A percentile compares a stretch with the other conserved stretches of the same genome.
Evolutionary conservation across 2,329 filamentous ascomycete species (phyloP).

Genomic region (Venturia nashicola): DNA sequence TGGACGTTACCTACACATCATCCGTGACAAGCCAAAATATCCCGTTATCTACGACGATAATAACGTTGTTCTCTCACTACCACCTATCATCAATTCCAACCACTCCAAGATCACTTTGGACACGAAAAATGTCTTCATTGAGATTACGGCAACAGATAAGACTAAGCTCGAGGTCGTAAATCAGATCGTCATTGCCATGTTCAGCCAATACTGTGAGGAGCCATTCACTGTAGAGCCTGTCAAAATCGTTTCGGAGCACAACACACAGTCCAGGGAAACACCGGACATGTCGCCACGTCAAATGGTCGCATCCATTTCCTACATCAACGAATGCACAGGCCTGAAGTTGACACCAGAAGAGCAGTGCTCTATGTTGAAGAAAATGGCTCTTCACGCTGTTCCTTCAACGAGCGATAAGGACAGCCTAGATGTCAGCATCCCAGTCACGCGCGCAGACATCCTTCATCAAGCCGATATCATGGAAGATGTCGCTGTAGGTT

Average conservation of each 20-base stretch:
- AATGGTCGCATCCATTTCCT: constrained; percentile 75
- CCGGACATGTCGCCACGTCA: constrained; percentile 68
- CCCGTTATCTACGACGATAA: constrained; percentile 90
- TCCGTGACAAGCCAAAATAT: constrained; percentile 59
- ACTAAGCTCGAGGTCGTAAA: constrained; percentile 95
- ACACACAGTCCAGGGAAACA: constrained; percentile 66
- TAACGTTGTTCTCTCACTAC: constrained; percentile 71
- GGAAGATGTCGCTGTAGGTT: constrained; percentile 94
- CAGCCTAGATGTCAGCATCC: constrained; percentile 64
- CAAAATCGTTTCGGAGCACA: constrained; percentile 85
- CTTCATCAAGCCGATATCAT: constrained; percentile 96
- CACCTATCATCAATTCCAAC: constrained; percentile 94
- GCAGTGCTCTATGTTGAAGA: constrained; percentile 68
- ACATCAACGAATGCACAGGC: constrained; percentile 88
- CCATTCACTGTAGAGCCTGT: constrained; percentile 89
- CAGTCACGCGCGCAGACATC: constrained; percentile 83
- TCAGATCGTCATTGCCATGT: constrained; percentile 95
- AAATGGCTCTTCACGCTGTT: constrained; percentile 77
- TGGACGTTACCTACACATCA: constrained; percentile 83
- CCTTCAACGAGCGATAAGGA: constrained; percentile 59
- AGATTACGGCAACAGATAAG: constrained; percentile 89
- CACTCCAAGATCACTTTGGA: constrained; percentile 90
- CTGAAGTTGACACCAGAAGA: constrained; percentile 60
- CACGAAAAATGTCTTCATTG: constrained; percentile 91
- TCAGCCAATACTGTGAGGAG: constrained; percentile 80